Percentiles rank a stretch among this genome's conserved stretches.
Conservation (phyloP, 208 protist species). For the Trypanosoma theileri region DNA sequence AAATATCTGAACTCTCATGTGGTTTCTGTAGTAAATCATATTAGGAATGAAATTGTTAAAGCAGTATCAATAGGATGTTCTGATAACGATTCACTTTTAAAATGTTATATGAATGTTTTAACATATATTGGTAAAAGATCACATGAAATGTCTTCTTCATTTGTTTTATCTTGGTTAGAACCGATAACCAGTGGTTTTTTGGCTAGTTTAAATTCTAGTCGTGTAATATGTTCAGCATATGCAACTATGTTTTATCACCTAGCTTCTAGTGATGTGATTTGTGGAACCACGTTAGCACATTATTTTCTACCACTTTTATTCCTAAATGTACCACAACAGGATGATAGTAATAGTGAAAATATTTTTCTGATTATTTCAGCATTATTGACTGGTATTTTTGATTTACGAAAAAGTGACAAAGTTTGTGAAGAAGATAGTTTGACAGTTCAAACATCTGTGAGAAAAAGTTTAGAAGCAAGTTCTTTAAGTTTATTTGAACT, state of each 20-base stretch:
- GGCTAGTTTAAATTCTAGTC: conserved; percentile 23
- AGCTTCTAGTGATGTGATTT: conserved; percentile 15
- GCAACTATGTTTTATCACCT: conserved; percentile 75
- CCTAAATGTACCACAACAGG: conserved; percentile 1
- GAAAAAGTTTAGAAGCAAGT: conserved; percentile 14
- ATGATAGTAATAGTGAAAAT: conserved; percentile 18
- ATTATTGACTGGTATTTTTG: conserved; percentile 26
- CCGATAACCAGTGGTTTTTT: conserved; percentile 31
- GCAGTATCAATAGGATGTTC: conserved; percentile 37
- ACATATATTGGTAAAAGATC: conserved; percentile 25
- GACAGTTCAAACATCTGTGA: neutral
- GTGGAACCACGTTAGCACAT: conserved; percentile 9
- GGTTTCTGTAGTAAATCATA: conserved; percentile 34
- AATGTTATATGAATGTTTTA: conserved; percentile 40
- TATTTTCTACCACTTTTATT: conserved; percentile 24
- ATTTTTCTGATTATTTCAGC: conserved; percentile 27
- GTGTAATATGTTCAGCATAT: conserved; percentile 48
- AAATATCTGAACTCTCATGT: conserved; percentile 21
- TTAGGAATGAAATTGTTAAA: conserved; percentile 70
- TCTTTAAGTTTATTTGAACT: conserved; percentile 17
- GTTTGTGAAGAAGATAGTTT: too few relatives aligned
- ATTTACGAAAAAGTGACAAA: conserved; percentile 4
- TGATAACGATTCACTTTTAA: conserved; percentile 26
- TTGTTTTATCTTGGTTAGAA: conserved; percentile 26
- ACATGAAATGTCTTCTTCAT: neutral